These are phyloP conservation scores for Shiraia bambusicola DNA, from an alignment of 2,329 filamentous ascomycete genomes.

Conservation along the genomic window DNA sequence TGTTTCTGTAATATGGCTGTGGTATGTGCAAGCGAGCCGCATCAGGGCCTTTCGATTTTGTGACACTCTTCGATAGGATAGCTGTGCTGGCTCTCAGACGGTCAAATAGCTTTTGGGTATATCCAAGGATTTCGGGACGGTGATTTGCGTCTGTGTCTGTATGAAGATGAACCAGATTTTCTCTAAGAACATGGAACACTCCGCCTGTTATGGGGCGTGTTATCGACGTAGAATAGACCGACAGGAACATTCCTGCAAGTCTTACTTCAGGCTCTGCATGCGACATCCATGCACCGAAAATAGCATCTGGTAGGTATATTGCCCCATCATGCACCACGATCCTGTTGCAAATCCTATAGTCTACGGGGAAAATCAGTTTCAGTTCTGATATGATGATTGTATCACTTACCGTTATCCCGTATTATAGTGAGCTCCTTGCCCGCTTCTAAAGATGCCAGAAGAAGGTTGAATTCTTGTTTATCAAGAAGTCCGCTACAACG, in stretches of 20 bases:
- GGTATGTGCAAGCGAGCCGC: constrained; percentile 21
- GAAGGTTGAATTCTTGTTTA: constrained; percentile 35
- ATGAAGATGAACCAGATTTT: constrained; percentile 70
- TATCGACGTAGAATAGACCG: constrained; percentile 73
- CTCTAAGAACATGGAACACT: constrained; percentile 63
- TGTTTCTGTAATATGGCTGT: constrained; percentile 5
- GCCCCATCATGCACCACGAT: constrained; percentile 30
- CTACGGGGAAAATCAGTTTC: constrained; percentile 13
- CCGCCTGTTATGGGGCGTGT: constrained; percentile 69
- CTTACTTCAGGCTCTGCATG: constrained; percentile 56
- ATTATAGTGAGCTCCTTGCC: constrained; percentile 52
- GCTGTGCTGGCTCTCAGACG: constrained; percentile 56
- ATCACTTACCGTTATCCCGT: constrained; percentile 40
- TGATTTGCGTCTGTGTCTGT: constrained; percentile 85
- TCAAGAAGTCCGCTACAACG: constrained; percentile 13
- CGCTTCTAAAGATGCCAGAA: constrained; percentile 46
- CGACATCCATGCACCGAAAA: constrained; percentile 43
- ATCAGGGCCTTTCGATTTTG: constrained; percentile 7
- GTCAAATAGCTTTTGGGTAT: constrained; percentile 74
- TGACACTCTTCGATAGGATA: constrained; percentile 24
- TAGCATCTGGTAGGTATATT: constrained; percentile 57
- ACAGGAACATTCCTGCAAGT: constrained; percentile 76
- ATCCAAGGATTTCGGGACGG: constrained; percentile 74
- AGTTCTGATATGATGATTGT: not conserved
- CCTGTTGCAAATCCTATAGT: constrained; percentile 21